Conservation (phyloP, 1,284 basidiomycete genomes). For the Xerocomus amazonicus region DNA sequence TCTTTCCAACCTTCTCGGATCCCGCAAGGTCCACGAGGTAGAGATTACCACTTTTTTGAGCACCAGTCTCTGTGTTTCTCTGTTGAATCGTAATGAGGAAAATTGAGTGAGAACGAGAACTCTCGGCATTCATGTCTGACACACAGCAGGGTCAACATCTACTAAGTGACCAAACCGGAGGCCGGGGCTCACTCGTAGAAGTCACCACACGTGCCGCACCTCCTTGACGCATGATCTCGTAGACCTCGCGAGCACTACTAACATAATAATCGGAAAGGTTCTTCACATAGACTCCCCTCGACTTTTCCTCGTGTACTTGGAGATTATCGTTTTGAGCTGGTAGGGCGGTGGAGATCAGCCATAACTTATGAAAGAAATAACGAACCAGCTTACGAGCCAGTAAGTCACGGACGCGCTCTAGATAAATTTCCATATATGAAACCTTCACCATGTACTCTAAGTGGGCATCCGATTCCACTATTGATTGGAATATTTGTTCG, state of each 20-base stretch:
- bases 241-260: constrained; percentile 93
- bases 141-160: constrained; percentile 10
- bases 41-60: constrained; percentile 94
- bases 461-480: constrained; percentile 91
- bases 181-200: constrained; percentile 75
- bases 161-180: neutral
- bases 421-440: constrained; percentile 99
- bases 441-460: constrained; percentile 99
- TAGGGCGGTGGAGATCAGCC: constrained; percentile 6
- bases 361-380: neutral
- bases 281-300: constrained; percentile 97
- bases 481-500: constrained; percentile 98
- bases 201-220: constrained; percentile 89
- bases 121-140: constrained; percentile 99
- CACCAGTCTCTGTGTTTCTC: constrained; percentile 93
- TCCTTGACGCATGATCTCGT: constrained; percentile 98
- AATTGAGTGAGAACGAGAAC: constrained; percentile 98
- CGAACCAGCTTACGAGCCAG: constrained; percentile 75
- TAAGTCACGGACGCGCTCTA: constrained; percentile 95
- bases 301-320: constrained; percentile 98
- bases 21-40: constrained; percentile 99
- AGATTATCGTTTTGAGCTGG: constrained; percentile 97
- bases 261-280: constrained; percentile 98
- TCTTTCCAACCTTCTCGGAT: constrained; percentile 99
- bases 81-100: constrained; percentile 98